A percentile compares a stretch with the other conserved stretches of the same genome.
phyloP scores from a whole-genome alignment of 2,329 filamentous ascomycete species.

The Colletotrichum karsti region DNA sequence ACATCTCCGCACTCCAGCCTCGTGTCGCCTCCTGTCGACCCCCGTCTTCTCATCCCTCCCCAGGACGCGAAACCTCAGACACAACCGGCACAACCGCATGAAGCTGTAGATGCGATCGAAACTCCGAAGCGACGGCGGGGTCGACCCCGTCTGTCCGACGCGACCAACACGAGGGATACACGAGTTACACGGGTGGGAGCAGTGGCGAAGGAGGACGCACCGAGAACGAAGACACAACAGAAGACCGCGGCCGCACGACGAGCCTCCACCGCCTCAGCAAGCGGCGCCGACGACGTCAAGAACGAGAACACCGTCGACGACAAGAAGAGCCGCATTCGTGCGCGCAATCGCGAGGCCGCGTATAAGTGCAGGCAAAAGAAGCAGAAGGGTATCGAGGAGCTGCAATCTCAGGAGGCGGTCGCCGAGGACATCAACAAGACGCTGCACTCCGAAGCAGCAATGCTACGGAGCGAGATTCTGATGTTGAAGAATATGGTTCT shows the following conservation, averaged over 20 bases:
- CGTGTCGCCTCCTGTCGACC: background rate
- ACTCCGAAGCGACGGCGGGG: background rate
- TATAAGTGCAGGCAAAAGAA: conserved; percentile 30
- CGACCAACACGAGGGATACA: background rate
- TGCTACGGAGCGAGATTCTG: conserved; percentile 23
- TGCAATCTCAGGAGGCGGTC: conserved; percentile 27
- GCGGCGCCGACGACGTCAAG: background rate
- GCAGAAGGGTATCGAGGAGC: conserved; percentile 26
- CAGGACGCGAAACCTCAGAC: background rate
- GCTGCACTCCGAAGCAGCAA: conserved; percentile 9
- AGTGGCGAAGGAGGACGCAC: background rate
- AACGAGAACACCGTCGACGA: background rate
- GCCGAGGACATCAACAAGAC: conserved; percentile 30
- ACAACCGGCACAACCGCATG: background rate
- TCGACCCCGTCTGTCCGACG: conserved; percentile 14
- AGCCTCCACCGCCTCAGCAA: conserved; percentile 3
- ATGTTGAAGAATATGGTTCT: conserved; percentile 29
- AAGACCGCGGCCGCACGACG: background rate
- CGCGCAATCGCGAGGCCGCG: conserved; percentile 28
- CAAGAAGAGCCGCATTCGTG: conserved; percentile 25
- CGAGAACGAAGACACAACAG: background rate
- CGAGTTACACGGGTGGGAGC: background rate
- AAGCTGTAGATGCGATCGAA: background rate
- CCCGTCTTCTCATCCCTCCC: background rate
- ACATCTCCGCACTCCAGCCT: background rate